phyloP scores from a whole-genome alignment of 257 asterid species.

The Jaltomata sinuosa region DNA sequence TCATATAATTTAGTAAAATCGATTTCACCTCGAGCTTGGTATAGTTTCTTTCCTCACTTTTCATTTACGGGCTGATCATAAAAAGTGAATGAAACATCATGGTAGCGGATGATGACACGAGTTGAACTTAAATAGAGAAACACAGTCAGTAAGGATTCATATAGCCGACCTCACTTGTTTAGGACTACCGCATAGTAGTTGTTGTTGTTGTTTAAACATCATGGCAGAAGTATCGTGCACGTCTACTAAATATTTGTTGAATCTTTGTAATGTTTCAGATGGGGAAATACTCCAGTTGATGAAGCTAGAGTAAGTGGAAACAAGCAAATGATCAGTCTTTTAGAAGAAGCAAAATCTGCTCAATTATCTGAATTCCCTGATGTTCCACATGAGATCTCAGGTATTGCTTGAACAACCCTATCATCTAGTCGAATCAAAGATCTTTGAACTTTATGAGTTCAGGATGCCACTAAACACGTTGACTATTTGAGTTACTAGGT shows the following conservation, averaged over 20 bases:
- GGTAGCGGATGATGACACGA: not conserved
- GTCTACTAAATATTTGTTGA: not conserved
- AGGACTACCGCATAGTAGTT: not conserved
- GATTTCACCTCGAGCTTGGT: too few relatives aligned
- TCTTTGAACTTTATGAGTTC: not conserved
- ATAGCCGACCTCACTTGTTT: not conserved
- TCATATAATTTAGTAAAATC: too few relatives aligned
- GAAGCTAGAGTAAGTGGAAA: slow-evolving; percentile 71
- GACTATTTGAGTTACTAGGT: not conserved
- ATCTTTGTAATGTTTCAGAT: slow-evolving; percentile 31
- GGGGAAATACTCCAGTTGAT: slow-evolving; percentile 80
- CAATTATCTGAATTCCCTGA: slow-evolving; percentile 37
- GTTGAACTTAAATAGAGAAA: not conserved
- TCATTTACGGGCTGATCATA: too few relatives aligned
- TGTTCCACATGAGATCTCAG: slow-evolving; percentile 34
- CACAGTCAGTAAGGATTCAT: not conserved
- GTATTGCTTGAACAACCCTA: slow-evolving; percentile 13
- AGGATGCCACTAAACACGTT: not conserved
- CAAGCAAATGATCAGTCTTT: slow-evolving; percentile 50
- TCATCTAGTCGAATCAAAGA: not conserved
- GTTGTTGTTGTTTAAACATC: not conserved
- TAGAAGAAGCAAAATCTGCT: slow-evolving; percentile 56
- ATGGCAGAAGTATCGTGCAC: not conserved
- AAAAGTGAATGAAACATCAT: not conserved
- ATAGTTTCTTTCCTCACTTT: too few relatives aligned